Conservation (phyloP, 495 filamentous ascomycete species). For the Hypoxylon trugodes region DNA sequence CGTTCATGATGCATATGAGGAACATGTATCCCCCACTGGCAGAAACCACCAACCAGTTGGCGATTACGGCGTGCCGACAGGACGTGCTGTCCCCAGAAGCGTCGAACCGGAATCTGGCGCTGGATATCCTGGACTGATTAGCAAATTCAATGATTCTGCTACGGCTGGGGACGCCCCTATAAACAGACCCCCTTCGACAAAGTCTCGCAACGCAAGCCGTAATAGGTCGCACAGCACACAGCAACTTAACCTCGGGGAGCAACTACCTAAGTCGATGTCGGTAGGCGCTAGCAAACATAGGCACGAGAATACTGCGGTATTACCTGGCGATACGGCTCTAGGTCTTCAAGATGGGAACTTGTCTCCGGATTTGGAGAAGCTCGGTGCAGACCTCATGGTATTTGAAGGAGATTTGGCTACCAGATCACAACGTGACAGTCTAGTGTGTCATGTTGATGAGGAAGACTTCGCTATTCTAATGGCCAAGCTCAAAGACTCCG, state of each 20-base stretch:
- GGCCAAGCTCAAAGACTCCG: constrained; percentile 13
- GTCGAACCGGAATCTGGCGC: neutral
- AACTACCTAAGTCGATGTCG: neutral
- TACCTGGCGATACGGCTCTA: constrained; percentile 5
- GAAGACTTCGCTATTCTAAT: constrained; percentile 29
- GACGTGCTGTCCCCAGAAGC: constrained; percentile 1
- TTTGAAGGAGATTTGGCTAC: constrained; percentile 26
- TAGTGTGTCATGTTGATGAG: constrained; percentile 36
- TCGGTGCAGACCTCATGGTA: constrained; percentile 36
- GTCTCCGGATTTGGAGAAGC: constrained; percentile 30
- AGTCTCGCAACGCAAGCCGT: constrained; percentile 21
- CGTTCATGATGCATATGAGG: neutral
- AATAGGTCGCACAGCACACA: constrained; percentile 5
- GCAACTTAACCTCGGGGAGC: neutral
- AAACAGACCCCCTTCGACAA: constrained; percentile 15
- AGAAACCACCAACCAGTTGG: neutral
- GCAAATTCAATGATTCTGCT: neutral
- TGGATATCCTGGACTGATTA: constrained; percentile 4
- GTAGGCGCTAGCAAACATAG: neutral
- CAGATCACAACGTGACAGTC: constrained; percentile 27
- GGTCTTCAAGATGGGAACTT: neutral
- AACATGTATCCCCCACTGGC: neutral
- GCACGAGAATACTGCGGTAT: neutral
- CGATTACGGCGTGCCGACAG: neutral
- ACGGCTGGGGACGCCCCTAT: constrained; percentile 2